Evolutionary conservation across 345 rosid genomes (phyloP), one percentile per base, ranked within the genome.

Genomic region (Cardamine occulta): DNA sequence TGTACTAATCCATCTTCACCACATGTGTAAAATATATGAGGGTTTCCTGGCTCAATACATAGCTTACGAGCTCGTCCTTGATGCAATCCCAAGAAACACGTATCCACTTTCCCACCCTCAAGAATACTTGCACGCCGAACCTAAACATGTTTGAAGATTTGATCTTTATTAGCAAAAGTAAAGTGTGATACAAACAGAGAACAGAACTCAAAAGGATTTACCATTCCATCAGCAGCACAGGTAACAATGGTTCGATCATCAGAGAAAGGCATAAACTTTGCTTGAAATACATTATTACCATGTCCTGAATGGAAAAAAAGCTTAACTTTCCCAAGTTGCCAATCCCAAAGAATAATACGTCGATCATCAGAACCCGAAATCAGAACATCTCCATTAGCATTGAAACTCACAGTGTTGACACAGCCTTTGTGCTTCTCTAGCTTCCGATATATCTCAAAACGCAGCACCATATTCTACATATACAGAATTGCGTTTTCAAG

Each of bases 161-260:
- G 0, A 63, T 31, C 15, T 58, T 28, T 28, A 45, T 15, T 39
- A 55, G 6, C 19, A 4, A 48, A 51, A 40, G 40, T 70, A 58
- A 35, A 70, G 65, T 29, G 32, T 13, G 35, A 62, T 11, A 58
- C 32, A 34, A 23, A 47, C 17, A 40, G 0, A 17, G 21, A 26
- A 35, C 1, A 17, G 15, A 8, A 8, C 39, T 34, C 39, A 31
- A 1, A 68, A 7, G 4, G 31, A 7, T 1, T 28, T 28, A 89
- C 97, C 99, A 88, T 83, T 40, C 98, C 99, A 80, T 92, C 99
- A 1, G 97, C 96, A 74, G 96, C 97, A 82, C 94, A 90, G 4
- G 97, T 89, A 13, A 95, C 93, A 72, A 92, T 84, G 79, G 87
- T 89, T 11, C 84, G 88, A 69, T 95, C 96, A 83, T 85, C 91